These are phyloP conservation scores for Zymoseptoria pseudotritici DNA, from an alignment of 2,329 filamentous ascomycete species.

Conservation along the genomic window DNA sequence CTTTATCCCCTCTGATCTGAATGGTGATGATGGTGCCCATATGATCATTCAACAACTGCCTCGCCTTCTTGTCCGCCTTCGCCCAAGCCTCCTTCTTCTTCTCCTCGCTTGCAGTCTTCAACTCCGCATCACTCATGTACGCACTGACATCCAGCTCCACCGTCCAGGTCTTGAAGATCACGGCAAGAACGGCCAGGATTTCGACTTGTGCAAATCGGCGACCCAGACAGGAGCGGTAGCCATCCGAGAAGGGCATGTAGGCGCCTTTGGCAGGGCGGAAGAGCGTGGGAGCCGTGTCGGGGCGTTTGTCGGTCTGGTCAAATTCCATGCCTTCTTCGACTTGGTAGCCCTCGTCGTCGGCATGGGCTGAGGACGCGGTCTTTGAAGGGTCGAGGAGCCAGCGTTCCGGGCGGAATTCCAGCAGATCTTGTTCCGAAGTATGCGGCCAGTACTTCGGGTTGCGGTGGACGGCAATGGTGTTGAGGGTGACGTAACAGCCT, in stretches of 20 bases:
- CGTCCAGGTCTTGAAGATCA: slow-evolving; percentile 51
- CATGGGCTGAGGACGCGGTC: slow-evolving; percentile 12
- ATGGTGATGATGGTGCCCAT: slow-evolving; percentile 62
- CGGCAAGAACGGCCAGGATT: slow-evolving; percentile 46
- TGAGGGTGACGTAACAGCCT: slow-evolving; percentile 49
- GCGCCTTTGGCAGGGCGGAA: slow-evolving; percentile 50
- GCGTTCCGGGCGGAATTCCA: slow-evolving; percentile 64
- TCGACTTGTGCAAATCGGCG: slow-evolving; percentile 51
- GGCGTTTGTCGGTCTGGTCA: slow-evolving; percentile 50
- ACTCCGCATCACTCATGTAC: slow-evolving; percentile 36
- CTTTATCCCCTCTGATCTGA: slow-evolving; percentile 56
- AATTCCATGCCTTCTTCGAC: slow-evolving; percentile 31
- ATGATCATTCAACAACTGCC: slow-evolving; percentile 46
- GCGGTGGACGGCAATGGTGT: slow-evolving; percentile 51
- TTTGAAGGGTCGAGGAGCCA: slow-evolving; percentile 49
- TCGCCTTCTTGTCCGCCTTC: slow-evolving; percentile 51
- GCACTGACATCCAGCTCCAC: slow-evolving; percentile 60
- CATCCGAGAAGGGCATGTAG: slow-evolving; percentile 50
- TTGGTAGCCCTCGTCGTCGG: slow-evolving; percentile 32
- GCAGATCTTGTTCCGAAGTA: slow-evolving; percentile 47
- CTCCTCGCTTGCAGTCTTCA: slow-evolving; percentile 35
- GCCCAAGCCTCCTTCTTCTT: slow-evolving; percentile 52
- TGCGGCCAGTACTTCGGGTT: slow-evolving; percentile 68
- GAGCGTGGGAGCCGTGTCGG: slow-evolving; percentile 53
- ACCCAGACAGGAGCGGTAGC: slow-evolving; percentile 49